These are phyloP conservation scores for Suhomyces xylopsoci DNA, from an alignment of 805 yeast species.

Conservation along the genomic window DNA sequence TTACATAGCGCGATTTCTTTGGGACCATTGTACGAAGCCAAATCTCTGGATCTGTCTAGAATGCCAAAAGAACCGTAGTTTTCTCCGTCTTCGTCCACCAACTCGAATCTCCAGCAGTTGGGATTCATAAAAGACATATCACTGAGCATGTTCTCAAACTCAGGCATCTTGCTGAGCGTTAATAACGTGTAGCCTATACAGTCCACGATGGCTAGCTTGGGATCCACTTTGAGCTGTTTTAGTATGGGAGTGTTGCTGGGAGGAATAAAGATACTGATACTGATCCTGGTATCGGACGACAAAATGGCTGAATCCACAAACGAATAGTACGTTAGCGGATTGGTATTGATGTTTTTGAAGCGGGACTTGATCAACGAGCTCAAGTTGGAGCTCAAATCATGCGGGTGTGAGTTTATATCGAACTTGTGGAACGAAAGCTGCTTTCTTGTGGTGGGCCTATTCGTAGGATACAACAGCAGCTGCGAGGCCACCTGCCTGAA, in stretches of 20 bases:
- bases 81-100: constrained; percentile 93
- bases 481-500: constrained; percentile 2
- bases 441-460: background rate
- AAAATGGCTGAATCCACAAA: constrained; percentile 32
- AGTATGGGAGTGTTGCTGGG: constrained; percentile 28
- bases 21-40: constrained; percentile 68
- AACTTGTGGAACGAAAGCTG: constrained; percentile 20
- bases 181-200: constrained; percentile 40
- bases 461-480: background rate
- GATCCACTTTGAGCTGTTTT: constrained; percentile 20
- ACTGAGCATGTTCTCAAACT: constrained; percentile 16
- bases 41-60: constrained; percentile 61
- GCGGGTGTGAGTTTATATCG: constrained; percentile 3
- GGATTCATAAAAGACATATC: constrained; percentile 42
- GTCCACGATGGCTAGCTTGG: constrained; percentile 32
- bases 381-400: constrained; percentile 26
- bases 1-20: constrained; percentile 77
- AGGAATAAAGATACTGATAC: constrained; percentile 31
- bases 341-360: constrained; percentile 30
- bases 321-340: constrained; percentile 44
- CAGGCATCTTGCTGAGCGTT: constrained; percentile 22
- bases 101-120: constrained; percentile 69
- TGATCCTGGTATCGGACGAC: constrained; percentile 11
- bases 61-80: constrained; percentile 91
- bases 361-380: constrained; percentile 43